These are phyloP conservation scores for Poteriospumella lacustris DNA, from an alignment of 108 stramenopile species.

Conservation along the genomic window DNA sequence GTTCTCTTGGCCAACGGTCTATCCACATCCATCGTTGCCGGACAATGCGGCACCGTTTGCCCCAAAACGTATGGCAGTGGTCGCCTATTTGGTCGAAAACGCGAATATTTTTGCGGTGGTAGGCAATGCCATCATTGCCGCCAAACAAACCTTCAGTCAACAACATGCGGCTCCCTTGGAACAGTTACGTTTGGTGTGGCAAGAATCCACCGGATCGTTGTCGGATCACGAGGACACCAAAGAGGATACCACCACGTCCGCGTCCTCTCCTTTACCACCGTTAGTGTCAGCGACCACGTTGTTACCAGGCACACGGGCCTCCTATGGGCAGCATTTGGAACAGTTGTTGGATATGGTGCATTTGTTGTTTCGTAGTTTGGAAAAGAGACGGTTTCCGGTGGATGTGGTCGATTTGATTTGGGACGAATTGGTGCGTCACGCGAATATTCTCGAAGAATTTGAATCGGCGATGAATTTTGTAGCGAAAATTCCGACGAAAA, in stretches of 20 bases:
- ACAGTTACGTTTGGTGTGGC: too few species aligned
- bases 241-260: not conserved
- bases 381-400: not conserved
- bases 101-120: not conserved
- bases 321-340: not conserved
- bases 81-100: not conserved
- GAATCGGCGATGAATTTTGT: not conserved
- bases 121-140: not conserved
- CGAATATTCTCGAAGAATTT: not conserved
- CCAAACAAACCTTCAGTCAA: too few species aligned
- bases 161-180: too few species aligned
- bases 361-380: not conserved
- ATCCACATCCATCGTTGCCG: not conserved
- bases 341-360: not conserved
- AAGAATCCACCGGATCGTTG: too few species aligned
- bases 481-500: not conserved
- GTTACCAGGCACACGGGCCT: not conserved
- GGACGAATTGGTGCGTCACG: not conserved
- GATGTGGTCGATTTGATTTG: not conserved
- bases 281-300: too few species aligned
- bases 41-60: not conserved
- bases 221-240: too few species aligned
- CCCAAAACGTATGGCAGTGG: not conserved
- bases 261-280: not conserved
- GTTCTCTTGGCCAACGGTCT: not conserved